Conservation (phyloP, 192 early-diverging fungal genomes). For the Linnemannia zychae region DNA sequence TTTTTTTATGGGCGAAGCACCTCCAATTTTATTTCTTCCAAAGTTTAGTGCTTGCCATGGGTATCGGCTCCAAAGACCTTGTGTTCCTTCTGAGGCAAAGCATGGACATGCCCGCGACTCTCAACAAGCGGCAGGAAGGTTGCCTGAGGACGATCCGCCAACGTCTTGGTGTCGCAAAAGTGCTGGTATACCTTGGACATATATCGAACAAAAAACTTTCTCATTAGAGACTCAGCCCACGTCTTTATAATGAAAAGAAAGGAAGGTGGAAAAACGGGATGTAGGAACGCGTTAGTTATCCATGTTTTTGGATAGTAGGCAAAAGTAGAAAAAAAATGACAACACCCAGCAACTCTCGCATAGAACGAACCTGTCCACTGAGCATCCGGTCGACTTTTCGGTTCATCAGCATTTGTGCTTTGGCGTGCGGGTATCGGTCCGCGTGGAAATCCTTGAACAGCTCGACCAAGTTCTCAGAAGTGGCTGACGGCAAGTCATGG, state of each 20-base stretch:
- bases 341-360: background rate
- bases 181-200: constrained; percentile 38
- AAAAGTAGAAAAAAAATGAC: too few species aligned
- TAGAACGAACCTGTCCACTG: constrained; percentile 12
- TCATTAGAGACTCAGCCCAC: constrained; percentile 32
- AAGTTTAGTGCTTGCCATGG: constrained; percentile 2
- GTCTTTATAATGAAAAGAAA: background rate
- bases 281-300: background rate
- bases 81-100: constrained; percentile 8
- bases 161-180: constrained; percentile 32
- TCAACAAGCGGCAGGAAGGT: constrained; percentile 22
- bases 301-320: background rate
- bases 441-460: constrained; percentile 44
- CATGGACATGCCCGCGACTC: constrained; percentile 17
- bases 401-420: constrained; percentile 29
- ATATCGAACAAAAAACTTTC: constrained; percentile 29
- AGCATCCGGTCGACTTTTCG: constrained; percentile 22
- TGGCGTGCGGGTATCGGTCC: constrained; percentile 21
- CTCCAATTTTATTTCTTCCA: background rate
- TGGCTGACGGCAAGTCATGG: constrained; percentile 16
- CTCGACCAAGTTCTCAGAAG: constrained; percentile 18
- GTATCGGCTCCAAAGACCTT: constrained; percentile 17
- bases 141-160: constrained; percentile 34
- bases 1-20: background rate
- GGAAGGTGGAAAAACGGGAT: too few species aligned